phyloP scores from a whole-genome alignment of 2,329 filamentous ascomycete genomes.

The Blumeria hordei region DNA sequence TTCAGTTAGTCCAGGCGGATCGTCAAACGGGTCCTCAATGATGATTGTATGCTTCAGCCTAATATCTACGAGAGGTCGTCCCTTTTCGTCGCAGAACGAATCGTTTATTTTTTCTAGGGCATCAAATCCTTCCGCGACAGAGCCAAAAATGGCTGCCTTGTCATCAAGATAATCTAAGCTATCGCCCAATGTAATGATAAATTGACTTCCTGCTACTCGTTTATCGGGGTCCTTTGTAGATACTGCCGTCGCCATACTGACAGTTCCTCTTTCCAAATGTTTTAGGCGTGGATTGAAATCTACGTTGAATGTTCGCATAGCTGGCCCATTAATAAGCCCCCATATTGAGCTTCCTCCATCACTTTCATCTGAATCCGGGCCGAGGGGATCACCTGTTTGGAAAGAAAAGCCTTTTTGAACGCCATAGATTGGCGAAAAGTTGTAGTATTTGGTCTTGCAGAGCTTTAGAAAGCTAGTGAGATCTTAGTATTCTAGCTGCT shows the following conservation, averaged over 20 bases:
- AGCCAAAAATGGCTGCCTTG: constrained; percentile 85
- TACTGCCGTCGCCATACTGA: constrained; percentile 90
- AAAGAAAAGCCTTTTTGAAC: constrained; percentile 92
- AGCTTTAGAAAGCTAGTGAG: constrained; percentile 73
- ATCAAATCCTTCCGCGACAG: constrained; percentile 90
- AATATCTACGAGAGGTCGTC: constrained; percentile 78
- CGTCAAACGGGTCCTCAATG: constrained; percentile 76
- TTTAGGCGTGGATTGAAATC: constrained; percentile 71
- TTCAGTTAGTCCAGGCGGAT: constrained; percentile 52
- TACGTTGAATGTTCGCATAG: constrained; percentile 58
- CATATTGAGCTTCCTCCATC: constrained; percentile 89
- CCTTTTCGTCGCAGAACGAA: constrained; percentile 65
- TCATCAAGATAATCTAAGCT: constrained; percentile 78
- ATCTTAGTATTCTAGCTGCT: constrained; percentile 28
- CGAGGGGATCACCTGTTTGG: constrained; percentile 84
- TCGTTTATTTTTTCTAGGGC: constrained; percentile 80
- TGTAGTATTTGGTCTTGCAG: constrained; percentile 98
- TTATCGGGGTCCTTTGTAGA: constrained; percentile 54
- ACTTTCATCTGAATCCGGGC: constrained; percentile 59
- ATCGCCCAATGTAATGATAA: constrained; percentile 76
- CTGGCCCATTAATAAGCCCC: constrained; percentile 48
- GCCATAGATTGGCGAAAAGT: constrained; percentile 78
- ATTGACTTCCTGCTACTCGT: constrained; percentile 70
- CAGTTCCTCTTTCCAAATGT: constrained; percentile 69
- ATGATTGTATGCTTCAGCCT: constrained; percentile 81